Evolutionary conservation across 495 filamentous ascomycete genomes (phyloP).

Genomic region (Penicillium roqueforti): DNA sequence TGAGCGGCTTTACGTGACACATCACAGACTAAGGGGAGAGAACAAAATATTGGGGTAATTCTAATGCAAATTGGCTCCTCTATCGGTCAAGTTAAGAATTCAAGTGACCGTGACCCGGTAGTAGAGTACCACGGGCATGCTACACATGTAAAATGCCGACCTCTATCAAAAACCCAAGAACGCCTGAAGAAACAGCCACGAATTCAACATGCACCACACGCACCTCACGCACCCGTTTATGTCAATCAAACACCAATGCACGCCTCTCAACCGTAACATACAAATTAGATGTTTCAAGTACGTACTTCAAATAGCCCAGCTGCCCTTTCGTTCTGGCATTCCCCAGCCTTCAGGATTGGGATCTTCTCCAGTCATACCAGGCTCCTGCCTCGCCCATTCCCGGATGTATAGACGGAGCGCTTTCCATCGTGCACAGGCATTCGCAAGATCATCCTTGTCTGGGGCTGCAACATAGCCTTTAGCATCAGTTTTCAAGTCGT

Average conservation of each 20-base stretch:
- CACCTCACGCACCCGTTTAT: neutral
- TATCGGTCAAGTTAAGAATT: neutral
- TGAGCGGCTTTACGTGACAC: neutral
- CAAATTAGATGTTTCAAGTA: neutral
- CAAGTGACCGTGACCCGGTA: neutral
- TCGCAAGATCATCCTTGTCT: conserved; percentile 30
- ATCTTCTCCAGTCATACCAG: conserved; percentile 53
- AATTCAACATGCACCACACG: neutral
- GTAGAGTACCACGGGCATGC: neutral
- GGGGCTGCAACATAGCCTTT: conserved; percentile 63
- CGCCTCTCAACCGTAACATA: neutral
- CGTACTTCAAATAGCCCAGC: conserved; percentile 66
- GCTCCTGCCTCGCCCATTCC: conserved; percentile 82
- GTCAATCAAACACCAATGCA: conserved; percentile 3
- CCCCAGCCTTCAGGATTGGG: conserved; percentile 61
- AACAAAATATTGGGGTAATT: neutral
- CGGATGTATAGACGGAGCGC: conserved; percentile 75
- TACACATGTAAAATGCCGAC: neutral
- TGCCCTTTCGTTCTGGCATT: conserved; percentile 67
- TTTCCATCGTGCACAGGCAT: conserved; percentile 67
- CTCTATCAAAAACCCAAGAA: neutral
- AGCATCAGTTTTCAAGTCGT: conserved; percentile 62
- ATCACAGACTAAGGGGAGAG: neutral
- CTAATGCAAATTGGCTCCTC: neutral
- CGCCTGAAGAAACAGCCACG: neutral